These are phyloP conservation scores for Phytophthora boehmeriae DNA, from an alignment of 352 stramenopile genomes.

Conservation along the genomic window DNA sequence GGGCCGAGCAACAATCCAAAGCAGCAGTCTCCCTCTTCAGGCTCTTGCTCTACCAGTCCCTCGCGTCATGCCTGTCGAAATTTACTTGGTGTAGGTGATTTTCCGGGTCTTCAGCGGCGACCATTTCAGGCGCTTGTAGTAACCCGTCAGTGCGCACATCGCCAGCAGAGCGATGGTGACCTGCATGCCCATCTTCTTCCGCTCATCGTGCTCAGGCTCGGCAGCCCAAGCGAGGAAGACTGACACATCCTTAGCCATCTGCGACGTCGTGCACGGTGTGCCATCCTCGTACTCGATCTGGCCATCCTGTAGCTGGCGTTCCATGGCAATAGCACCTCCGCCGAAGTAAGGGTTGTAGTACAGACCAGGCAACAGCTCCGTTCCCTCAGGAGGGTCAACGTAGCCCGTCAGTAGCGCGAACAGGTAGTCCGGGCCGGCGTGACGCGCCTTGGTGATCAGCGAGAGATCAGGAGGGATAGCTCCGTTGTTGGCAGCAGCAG, in stretches of 20 bases:
- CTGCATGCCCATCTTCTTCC: slow-evolving; percentile 98
- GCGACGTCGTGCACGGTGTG: slow-evolving; percentile 96
- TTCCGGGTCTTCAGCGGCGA: slow-evolving; percentile 97
- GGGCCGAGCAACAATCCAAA: slow-evolving; percentile 16
- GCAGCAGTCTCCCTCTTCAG: slow-evolving; percentile 12
- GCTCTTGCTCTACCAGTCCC: slow-evolving; percentile 16
- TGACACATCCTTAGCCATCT: slow-evolving; percentile 98
- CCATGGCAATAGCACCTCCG: slow-evolving; percentile 98
- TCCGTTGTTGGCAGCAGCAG: slow-evolving; percentile 96
- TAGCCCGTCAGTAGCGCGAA: slow-evolving; percentile 98
- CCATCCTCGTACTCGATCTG: slow-evolving; percentile 98
- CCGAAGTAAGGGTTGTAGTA: slow-evolving; percentile 99
- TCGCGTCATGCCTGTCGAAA: slow-evolving; percentile 10
- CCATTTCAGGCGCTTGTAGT: slow-evolving; percentile 99
- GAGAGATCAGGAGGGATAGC: slow-evolving; percentile 98
- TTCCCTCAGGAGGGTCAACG: slow-evolving; percentile 93
- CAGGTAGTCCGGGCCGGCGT: slow-evolving; percentile 96
- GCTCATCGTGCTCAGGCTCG: slow-evolving; percentile 97
- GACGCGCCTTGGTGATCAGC: slow-evolving; percentile 97
- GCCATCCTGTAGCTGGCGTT: slow-evolving; percentile 96
- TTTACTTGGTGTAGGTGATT: slow-evolving; percentile 98
- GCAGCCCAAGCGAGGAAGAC: slow-evolving; percentile 97
- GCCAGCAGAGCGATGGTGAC: slow-evolving; percentile 92
- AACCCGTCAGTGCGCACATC: slow-evolving; percentile 93
- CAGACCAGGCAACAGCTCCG: slow-evolving; percentile 82